phyloP scores from a whole-genome alignment of 345 rosid species.

The Alliaria petiolata region DNA sequence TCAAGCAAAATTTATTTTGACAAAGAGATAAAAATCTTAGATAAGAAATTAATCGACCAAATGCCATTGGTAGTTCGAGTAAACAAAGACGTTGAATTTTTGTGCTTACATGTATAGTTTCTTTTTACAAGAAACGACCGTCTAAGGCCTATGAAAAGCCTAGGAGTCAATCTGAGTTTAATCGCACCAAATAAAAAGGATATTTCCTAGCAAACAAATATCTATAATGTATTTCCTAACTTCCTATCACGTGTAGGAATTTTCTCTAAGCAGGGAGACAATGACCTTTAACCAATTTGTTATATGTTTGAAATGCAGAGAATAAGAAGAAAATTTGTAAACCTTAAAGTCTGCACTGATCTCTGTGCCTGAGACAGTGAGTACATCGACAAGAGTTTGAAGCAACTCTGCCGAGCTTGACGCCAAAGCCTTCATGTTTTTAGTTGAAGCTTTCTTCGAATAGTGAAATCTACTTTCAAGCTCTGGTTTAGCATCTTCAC shows the following conservation, averaged over 20 bases:
- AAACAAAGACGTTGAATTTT: not conserved
- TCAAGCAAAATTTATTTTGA: not conserved
- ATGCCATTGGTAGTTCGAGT: not conserved
- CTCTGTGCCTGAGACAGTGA: slow-evolving; percentile 44
- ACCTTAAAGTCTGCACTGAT: slow-evolving; percentile 71
- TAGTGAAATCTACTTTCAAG: slow-evolving; percentile 37
- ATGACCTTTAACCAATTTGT: not conserved
- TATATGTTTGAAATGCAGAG: slow-evolving; percentile 3
- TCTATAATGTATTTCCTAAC: not conserved
- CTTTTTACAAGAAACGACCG: not conserved
- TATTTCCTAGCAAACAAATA: not conserved
- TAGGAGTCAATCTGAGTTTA: not conserved
- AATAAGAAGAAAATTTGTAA: not conserved
- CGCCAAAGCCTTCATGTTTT: slow-evolving; percentile 63
- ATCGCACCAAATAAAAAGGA: not conserved
- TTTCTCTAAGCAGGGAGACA: not conserved
- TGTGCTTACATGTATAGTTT: not conserved
- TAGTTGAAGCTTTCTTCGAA: slow-evolving; percentile 64
- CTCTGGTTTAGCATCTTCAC: slow-evolving; percentile 37
- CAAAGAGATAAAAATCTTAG: not conserved
- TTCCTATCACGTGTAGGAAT: not conserved
- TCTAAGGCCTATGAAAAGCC: not conserved
- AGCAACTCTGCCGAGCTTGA: slow-evolving; percentile 66
- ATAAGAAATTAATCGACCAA: not conserved
- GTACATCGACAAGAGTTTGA: slow-evolving; percentile 57